Conservation (phyloP, 1,284 basidiomycete species). For the Ganoderma lucidum region DNA sequence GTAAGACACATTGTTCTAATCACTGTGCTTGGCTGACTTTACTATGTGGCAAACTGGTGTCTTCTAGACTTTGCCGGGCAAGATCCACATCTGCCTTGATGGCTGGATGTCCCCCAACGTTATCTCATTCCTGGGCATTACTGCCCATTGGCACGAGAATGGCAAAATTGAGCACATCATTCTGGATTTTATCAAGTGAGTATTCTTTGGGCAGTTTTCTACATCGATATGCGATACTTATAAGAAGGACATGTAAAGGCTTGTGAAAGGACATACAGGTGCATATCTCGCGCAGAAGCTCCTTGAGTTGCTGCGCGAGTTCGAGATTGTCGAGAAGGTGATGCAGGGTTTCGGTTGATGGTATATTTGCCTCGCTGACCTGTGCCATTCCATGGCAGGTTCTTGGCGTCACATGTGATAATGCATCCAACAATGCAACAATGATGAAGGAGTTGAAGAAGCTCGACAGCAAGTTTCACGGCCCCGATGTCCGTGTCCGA, state of each 20-base stretch:
- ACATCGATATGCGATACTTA: not conserved
- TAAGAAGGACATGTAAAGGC: not conserved
- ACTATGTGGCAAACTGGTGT: too few relatives aligned
- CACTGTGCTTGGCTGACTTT: too few relatives aligned
- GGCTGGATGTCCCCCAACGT: slow-evolving; percentile 16
- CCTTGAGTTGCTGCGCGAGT: not conserved
- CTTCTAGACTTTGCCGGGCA: too few relatives aligned
- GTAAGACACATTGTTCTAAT: slow-evolving; percentile 4
- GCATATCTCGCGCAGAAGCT: not conserved
- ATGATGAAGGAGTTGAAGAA: slow-evolving; percentile 15
- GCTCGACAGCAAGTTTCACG: slow-evolving; percentile 16
- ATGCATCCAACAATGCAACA: slow-evolving; percentile 14
- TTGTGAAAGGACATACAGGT: not conserved
- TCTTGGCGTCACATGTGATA: slow-evolving; percentile 16
- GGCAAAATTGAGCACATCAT: slow-evolving; percentile 24
- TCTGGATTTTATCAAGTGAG: slow-evolving; percentile 31
- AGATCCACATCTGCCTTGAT: slow-evolving; percentile 25
- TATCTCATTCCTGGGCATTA: slow-evolving; percentile 31
- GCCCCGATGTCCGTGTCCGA: slow-evolving; percentile 24
- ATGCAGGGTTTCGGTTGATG: not conserved
- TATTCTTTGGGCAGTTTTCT: not conserved
- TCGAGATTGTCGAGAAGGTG: slow-evolving; percentile 29
- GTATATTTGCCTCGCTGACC: too few relatives aligned
- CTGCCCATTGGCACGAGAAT: slow-evolving; percentile 19
- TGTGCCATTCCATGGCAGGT: not conserved